Evolutionary conservation across 805 yeast genomes (phyloP).

Genomic region (Huiozyma naganishii): DNA sequence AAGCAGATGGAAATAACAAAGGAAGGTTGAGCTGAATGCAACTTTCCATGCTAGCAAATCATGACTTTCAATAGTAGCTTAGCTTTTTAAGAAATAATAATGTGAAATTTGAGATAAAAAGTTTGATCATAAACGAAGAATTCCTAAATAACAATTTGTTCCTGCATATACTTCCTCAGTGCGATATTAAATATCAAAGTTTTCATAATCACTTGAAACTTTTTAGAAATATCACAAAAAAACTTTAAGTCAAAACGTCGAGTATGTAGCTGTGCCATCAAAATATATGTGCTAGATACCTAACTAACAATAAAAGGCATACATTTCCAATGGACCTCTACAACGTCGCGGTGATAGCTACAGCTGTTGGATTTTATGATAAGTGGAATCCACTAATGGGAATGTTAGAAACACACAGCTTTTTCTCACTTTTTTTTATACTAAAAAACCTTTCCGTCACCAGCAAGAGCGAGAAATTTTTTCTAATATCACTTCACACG

Average conservation of each 20-base stretch:
- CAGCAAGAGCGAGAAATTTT: too few relatives aligned
- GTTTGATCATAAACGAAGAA: conserved; percentile 63
- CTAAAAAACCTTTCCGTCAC: too few relatives aligned
- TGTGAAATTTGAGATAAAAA: background rate
- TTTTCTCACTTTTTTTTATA: too few relatives aligned
- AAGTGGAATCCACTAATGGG: too few relatives aligned
- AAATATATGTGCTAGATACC: background rate
- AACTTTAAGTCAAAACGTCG: background rate
- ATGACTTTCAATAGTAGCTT: too few relatives aligned
- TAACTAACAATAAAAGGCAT: background rate
- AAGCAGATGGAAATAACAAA: background rate
- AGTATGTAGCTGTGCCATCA: too few relatives aligned
- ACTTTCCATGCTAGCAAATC: background rate
- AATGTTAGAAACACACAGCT: too few relatives aligned
- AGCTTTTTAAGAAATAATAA: conserved; percentile 23
- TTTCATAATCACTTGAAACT: conserved; percentile 20
- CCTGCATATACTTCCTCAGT: conserved; percentile 76
- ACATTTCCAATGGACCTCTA: background rate
- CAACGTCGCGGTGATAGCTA: too few relatives aligned
- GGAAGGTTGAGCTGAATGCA: background rate
- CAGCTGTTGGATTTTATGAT: too few relatives aligned
- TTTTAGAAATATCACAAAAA: background rate
- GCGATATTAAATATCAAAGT: conserved; percentile 25
- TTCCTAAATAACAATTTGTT: conserved; percentile 50
- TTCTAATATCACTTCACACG: too few relatives aligned